These are phyloP conservation scores for Hymenotorrendiella dingleyae DNA, from an alignment of 2,329 filamentous ascomycete genomes.

Conservation along the genomic window DNA sequence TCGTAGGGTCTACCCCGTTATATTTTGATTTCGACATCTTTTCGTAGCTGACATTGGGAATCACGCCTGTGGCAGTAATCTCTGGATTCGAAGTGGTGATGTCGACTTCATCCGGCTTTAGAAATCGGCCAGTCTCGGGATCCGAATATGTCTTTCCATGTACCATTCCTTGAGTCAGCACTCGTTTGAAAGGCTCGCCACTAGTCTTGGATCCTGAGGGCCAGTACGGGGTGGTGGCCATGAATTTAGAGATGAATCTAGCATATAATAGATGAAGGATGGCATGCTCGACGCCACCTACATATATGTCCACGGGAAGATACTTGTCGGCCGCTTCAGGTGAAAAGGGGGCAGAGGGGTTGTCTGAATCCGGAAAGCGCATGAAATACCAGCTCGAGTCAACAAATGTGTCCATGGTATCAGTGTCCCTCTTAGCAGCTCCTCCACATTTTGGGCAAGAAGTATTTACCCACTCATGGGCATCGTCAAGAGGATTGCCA, in stretches of 20 bases:
- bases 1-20: conserved; percentile 79
- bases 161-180: conserved; percentile 90
- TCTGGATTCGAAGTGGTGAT: conserved; percentile 50
- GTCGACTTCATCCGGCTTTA: conserved; percentile 71
- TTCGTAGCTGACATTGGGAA: conserved; percentile 63
- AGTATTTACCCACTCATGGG: conserved; percentile 68
- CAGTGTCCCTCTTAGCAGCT: conserved; percentile 73
- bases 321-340: conserved; percentile 46
- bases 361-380: conserved; percentile 68
- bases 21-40: conserved; percentile 97
- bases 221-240: conserved; percentile 51
- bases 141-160: conserved; percentile 80
- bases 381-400: conserved; percentile 94
- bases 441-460: conserved; percentile 67
- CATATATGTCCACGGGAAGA: conserved; percentile 80
- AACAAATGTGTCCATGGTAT: conserved; percentile 96
- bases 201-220: conserved; percentile 37
- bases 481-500: conserved; percentile 71
- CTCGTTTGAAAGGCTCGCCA: conserved; percentile 73
- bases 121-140: conserved; percentile 67
- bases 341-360: conserved; percentile 55
- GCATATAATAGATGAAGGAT: conserved; percentile 86
- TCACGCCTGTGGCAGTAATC: conserved; percentile 54
- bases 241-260: conserved; percentile 84
- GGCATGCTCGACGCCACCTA: conserved; percentile 85